Percentiles rank a stretch among this genome's conserved stretches.
These are phyloP conservation scores for Ophiocordyceps camponoti-rufipedis DNA, from an alignment of 2,329 filamentous ascomycete genomes.

Conservation along the genomic window DNA sequence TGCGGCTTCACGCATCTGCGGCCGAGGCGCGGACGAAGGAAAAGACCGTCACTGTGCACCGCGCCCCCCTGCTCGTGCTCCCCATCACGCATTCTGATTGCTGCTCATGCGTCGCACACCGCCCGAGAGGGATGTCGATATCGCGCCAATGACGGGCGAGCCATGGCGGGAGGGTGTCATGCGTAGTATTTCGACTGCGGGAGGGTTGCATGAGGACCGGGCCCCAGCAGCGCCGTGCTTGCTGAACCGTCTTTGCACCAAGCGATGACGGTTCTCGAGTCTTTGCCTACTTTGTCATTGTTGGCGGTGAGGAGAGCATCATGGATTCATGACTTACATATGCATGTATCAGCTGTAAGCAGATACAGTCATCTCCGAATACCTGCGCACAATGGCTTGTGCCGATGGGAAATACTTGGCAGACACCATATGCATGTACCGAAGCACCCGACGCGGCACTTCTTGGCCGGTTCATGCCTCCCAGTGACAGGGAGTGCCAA, in stretches of 20 bases:
- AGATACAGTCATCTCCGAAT: too few species aligned
- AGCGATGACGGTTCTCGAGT: too few species aligned
- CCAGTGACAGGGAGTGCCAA: not conserved
- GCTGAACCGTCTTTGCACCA: too few species aligned
- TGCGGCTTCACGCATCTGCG: too few species aligned
- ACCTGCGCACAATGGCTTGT: too few species aligned
- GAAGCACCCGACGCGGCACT: not conserved
- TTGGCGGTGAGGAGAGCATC: too few species aligned
- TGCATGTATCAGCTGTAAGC: too few species aligned
- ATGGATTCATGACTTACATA: too few species aligned
- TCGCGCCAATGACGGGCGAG: conserved; percentile 2
- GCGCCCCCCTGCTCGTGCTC: not conserved
- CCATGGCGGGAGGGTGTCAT: conserved; percentile 4
- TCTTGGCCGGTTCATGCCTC: not conserved
- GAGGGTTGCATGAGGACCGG: not conserved
- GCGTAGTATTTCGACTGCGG: conserved; percentile 3
- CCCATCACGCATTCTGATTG: not conserved
- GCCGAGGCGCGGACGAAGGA: too few species aligned
- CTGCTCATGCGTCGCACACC: not conserved
- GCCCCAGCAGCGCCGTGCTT: not conserved
- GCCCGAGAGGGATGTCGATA: not conserved
- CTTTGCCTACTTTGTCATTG: too few species aligned
- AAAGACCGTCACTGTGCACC: not conserved
- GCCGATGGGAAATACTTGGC: too few species aligned
- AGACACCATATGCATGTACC: too few species aligned